Evolutionary conservation across 768 basidiomycete species (phyloP).

Genomic region (Rhizopogon vinicolor): DNA sequence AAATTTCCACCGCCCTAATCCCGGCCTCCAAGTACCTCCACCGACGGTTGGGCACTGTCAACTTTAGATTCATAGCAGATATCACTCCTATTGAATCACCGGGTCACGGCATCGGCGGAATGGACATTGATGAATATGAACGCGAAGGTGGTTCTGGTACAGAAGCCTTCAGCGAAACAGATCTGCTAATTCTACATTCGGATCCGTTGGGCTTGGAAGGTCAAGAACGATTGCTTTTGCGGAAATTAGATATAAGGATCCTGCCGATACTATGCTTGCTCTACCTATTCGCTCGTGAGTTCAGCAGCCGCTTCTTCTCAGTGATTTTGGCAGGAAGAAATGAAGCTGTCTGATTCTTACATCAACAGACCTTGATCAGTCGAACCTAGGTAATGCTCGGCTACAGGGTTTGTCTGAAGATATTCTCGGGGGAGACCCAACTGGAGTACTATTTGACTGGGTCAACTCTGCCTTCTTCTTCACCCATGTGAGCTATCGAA

Average conservation of each 20-base stretch:
- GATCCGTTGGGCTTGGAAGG: slow-evolving; percentile 22
- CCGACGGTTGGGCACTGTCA: no score
- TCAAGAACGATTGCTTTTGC: slow-evolving; percentile 46
- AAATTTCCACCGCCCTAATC: no score
- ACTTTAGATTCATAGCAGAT: no score
- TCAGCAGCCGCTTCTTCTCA: background rate
- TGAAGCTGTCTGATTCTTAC: background rate
- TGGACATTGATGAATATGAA: background rate
- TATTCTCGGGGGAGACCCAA: slow-evolving; percentile 60
- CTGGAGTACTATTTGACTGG: slow-evolving; percentile 70
- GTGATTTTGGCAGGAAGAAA: no score
- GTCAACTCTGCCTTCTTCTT: slow-evolving; percentile 74
- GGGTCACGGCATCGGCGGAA: background rate
- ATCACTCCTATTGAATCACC: no score
- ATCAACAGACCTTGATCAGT: slow-evolving; percentile 56
- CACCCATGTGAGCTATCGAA: slow-evolving; percentile 52
- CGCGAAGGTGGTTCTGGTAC: slow-evolving; percentile 22
- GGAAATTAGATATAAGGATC: slow-evolving; percentile 64
- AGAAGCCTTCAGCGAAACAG: slow-evolving; percentile 3
- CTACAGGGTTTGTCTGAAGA: slow-evolving; percentile 67
- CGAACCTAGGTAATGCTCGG: slow-evolving; percentile 76
- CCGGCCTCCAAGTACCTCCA: no score
- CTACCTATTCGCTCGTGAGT: slow-evolving; percentile 73
- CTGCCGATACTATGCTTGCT: slow-evolving; percentile 69
- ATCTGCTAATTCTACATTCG: slow-evolving; percentile 7